A percentile compares a stretch with the other conserved stretches of the same genome.
These are phyloP conservation scores for Nitzschia putrida DNA, from an alignment of 108 stramenopile genomes.

Conservation along the genomic window DNA sequence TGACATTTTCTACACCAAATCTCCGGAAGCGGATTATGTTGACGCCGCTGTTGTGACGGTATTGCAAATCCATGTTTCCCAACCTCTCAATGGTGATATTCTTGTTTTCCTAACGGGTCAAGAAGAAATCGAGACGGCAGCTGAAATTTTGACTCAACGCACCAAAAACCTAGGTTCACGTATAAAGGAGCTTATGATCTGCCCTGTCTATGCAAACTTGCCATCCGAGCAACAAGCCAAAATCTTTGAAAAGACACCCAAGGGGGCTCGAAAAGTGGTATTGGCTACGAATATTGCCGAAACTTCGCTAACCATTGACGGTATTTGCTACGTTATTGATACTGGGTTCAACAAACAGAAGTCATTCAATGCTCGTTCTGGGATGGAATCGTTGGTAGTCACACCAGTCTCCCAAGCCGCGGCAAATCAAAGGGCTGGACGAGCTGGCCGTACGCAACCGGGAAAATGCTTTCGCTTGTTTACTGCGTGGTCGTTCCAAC, in stretches of 20 bases:
- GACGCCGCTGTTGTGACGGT: conserved; percentile 98
- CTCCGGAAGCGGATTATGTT: conserved; percentile 99
- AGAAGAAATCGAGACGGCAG: conserved; percentile 98
- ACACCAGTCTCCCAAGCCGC: conserved; percentile 97
- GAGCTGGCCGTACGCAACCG: conserved; percentile 94
- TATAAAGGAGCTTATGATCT: conserved; percentile 95
- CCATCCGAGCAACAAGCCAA: conserved; percentile 99
- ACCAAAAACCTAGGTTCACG: conserved; percentile 84
- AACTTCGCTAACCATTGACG: conserved; percentile 94
- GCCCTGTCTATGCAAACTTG: conserved; percentile 97
- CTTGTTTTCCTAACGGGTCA: conserved; percentile 98
- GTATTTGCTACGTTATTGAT: conserved; percentile 98
- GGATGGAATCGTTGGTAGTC: conserved; percentile 97
- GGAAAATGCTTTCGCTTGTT: conserved; percentile 99
- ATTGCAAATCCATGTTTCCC: conserved; percentile 96
- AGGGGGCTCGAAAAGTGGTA: conserved; percentile 94
- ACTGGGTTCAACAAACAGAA: conserved; percentile 99
- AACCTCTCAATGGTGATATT: conserved; percentile 96
- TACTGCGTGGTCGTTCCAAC: conserved; percentile 96
- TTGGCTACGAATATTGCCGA: conserved; percentile 98
- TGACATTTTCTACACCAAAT: conserved; percentile 97
- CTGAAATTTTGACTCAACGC: conserved; percentile 89
- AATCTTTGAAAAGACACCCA: conserved; percentile 96
- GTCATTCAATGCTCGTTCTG: conserved; percentile 93
- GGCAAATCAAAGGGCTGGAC: conserved; percentile 92